phyloP scores from a whole-genome alignment of 768 basidiomycete genomes.

The Cyathus striatus region DNA sequence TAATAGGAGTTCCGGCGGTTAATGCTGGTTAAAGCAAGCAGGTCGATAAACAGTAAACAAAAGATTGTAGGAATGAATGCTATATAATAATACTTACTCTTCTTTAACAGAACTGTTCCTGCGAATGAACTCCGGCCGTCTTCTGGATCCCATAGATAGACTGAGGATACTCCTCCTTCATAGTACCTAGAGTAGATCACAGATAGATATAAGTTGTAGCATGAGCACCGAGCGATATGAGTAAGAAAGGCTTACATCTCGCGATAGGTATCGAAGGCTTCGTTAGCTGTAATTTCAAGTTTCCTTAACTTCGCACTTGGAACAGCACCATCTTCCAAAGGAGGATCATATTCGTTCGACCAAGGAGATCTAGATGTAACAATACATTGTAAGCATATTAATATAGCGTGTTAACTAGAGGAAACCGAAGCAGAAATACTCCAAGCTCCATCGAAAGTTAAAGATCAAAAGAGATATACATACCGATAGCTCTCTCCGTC shows the following conservation, averaged over 20 bases:
- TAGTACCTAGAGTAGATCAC: slow-evolving; percentile 89
- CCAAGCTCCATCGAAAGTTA: neutral
- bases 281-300: slow-evolving; percentile 89
- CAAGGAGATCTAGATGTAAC: slow-evolving; percentile 96
- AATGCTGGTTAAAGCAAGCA: slow-evolving; percentile 40
- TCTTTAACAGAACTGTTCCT: slow-evolving; percentile 94
- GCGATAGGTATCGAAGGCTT: slow-evolving; percentile 95
- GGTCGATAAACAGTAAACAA: neutral
- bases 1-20: slow-evolving; percentile 46
- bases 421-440: too few species aligned
- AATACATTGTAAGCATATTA: slow-evolving; percentile 1
- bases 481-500: slow-evolving; percentile 90
- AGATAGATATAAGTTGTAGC: too few species aligned
- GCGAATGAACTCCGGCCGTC: slow-evolving; percentile 86
- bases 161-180: slow-evolving; percentile 96
- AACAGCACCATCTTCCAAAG: slow-evolving; percentile 81
- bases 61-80: neutral
- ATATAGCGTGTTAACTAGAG: slow-evolving; percentile 1
- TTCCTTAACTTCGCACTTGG: slow-evolving; percentile 84
- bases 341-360: slow-evolving; percentile 95
- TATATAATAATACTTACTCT: slow-evolving; percentile 69
- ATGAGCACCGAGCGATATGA: too few species aligned
- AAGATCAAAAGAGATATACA: slow-evolving; percentile 14
- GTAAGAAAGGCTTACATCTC: slow-evolving; percentile 61
- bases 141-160: slow-evolving; percentile 97